These are phyloP conservation scores for Magnaporthiopsis incrustans DNA, from an alignment of 2,329 filamentous ascomycete genomes.

Conservation along the genomic window DNA sequence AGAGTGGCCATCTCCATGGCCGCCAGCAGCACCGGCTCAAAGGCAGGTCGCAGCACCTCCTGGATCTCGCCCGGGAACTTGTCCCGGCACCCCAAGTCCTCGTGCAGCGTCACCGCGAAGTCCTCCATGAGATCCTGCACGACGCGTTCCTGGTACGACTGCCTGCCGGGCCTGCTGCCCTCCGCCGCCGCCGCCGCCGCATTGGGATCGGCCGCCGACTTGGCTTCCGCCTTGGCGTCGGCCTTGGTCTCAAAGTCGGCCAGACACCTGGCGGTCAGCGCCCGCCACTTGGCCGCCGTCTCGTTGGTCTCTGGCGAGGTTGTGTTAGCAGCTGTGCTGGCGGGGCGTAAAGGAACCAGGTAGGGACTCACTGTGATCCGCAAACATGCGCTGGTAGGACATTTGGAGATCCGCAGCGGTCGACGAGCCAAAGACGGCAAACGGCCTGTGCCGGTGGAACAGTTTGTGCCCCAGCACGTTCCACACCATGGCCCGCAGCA, in stretches of 20 bases:
- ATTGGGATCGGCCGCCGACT: neutral
- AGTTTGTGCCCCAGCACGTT: neutral
- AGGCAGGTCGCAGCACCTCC: neutral
- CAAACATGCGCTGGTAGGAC: neutral
- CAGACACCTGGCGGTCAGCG: neutral
- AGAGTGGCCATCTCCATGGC: neutral
- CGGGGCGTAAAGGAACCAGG: neutral
- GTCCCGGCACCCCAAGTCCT: neutral
- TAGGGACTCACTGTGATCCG: neutral
- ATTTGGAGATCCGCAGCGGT: neutral
- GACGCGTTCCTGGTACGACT: neutral
- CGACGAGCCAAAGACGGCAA: neutral
- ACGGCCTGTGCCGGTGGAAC: neutral
- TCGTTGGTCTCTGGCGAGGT: neutral
- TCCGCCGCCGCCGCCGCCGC: neutral
- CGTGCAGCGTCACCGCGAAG: neutral
- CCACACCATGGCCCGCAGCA: constrained; percentile 1
- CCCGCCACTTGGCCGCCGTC: constrained; percentile 1
- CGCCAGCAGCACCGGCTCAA: neutral
- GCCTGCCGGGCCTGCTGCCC: neutral
- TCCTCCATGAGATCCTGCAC: neutral
- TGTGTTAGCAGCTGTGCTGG: neutral
- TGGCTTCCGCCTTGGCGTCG: neutral
- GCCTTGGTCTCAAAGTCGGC: neutral
- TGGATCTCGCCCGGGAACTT: neutral